phyloP scores from a whole-genome alignment of 176 grass and related monocot genomes.

The Miscanthus lutarioriparius region DNA sequence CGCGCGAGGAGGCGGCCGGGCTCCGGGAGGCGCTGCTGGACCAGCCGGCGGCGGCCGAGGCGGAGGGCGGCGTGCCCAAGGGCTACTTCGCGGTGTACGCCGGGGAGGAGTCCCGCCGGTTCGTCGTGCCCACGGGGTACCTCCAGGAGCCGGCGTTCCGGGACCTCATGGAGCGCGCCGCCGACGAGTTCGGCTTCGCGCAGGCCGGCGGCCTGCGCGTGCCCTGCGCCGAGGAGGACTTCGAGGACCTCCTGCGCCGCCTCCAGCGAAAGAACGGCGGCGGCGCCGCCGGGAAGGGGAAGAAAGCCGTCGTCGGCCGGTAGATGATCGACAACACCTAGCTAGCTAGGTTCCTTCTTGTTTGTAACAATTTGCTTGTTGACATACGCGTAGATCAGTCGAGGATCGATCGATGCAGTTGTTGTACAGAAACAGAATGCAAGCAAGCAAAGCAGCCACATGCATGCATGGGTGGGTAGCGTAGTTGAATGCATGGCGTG shows the following conservation, averaged over 20 bases:
- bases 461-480: conserved; percentile 3
- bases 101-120: conserved; percentile 48
- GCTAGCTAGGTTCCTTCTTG: conserved; percentile 7
- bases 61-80: conserved; percentile 38
- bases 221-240: conserved; percentile 57
- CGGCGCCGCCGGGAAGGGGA: conserved; percentile 18
- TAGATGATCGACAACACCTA: background rate
- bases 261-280: conserved; percentile 28
- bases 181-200: conserved; percentile 76
- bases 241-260: conserved; percentile 39
- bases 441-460: conserved; percentile 32
- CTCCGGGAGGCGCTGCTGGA: conserved; percentile 47
- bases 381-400: background rate
- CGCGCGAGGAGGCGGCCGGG: conserved; percentile 1
- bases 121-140: conserved; percentile 59
- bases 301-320: background rate
- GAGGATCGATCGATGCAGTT: background rate
- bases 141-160: conserved; percentile 53
- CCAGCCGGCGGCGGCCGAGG: background rate
- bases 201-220: conserved; percentile 54
- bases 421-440: conserved; percentile 26
- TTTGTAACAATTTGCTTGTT: background rate
- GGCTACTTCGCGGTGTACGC: conserved; percentile 71
- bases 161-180: conserved; percentile 59
- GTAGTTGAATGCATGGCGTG: conserved; percentile 19